Base-by-base conservation (phyloP, 805 yeast species). In the Kluyveromyces starmeri region DNA sequence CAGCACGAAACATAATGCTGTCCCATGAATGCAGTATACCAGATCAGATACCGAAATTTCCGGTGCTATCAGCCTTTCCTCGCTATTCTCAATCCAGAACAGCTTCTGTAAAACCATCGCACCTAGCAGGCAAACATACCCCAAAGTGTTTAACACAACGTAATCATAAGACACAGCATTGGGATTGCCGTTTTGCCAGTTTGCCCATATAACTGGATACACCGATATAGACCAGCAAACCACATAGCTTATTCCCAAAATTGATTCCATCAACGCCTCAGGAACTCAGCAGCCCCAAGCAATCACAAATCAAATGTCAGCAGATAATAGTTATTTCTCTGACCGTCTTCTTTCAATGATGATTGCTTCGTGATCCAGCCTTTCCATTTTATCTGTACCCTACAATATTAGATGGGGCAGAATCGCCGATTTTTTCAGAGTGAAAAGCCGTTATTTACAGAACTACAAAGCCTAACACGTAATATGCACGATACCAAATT, bases 131-230 rank as follows among this genome's bases (percentile, higher is more conserved):
- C 70, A 64, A 3, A 61, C 27, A 40, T 72, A 72, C 0, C 79
- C 79, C 1, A 65, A 45, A 2, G 62, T 55, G 43, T 71, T 73
- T 31, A 73, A 39, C 16, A 62, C 50, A 3, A 68, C 49, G 38
- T 64, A 70, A 42, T 73, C 79, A 3, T 63, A 43, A 0, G 78
- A 72, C 2, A 72, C 47, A 0, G 75, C 75, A 34, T 68, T 70
- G 0, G 76, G 55, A 0, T 71, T 61, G 34, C 49, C 53, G 11
- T 61, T 50, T 18, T 43, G 50, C 43, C 58, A 60, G 40, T 70
- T 70, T 7, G 68, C 51, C 6, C 60, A 25, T 5, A 72, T 35
- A 2, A 73, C 67, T 4, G 77, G 74, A 40, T 72, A 72, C 50
- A 67, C 67, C 2, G 77, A 68, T 1, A 69, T 36, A 11, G 75